A percentile compares a stretch with the other conserved stretches of the same genome.
Evolutionary conservation across 345 rosid species (phyloP).

Genomic region (Citrus unshiu): DNA sequence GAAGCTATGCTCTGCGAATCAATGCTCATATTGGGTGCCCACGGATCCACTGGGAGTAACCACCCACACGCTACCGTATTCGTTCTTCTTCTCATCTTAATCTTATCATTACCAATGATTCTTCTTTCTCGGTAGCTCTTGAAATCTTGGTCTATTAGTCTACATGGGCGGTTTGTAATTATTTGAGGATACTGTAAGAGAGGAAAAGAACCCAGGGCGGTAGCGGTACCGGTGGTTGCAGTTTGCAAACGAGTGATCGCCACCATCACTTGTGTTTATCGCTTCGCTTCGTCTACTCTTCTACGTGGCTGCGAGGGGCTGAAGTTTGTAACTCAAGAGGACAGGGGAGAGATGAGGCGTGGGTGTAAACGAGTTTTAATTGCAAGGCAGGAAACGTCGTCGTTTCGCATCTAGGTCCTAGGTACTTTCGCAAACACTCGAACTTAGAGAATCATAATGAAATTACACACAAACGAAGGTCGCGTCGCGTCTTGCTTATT

Average conservation of each 20-base stretch:
- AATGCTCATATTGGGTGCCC: slow-evolving; percentile 59
- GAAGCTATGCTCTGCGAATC: slow-evolving; percentile 82
- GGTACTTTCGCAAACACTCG: rapidly evolving
- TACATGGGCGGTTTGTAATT: not conserved
- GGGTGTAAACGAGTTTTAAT: too few species aligned
- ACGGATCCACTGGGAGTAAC: slow-evolving; percentile 77
- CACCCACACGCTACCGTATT: slow-evolving; percentile 33
- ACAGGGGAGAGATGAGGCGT: too few species aligned
- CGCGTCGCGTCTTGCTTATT: too few species aligned
- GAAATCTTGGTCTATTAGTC: slow-evolving; percentile 12
- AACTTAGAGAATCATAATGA: too few species aligned
- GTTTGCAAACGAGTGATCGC: slow-evolving; percentile 22
- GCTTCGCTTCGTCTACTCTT: not conserved
- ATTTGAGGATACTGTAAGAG: slow-evolving; percentile 14
- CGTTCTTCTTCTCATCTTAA: slow-evolving; percentile 18
- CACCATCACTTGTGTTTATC: not conserved
- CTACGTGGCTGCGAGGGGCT: not conserved
- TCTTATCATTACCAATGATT: not conserved
- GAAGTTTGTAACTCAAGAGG: not conserved
- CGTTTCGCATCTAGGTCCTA: not conserved
- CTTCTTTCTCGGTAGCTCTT: slow-evolving; percentile 10
- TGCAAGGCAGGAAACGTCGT: not conserved
- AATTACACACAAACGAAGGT: too few species aligned
- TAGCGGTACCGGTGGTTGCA: not conserved
- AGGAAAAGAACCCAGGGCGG: slow-evolving; percentile 16